A percentile compares a stretch with the other conserved stretches of the same genome.
Evolutionary conservation across 805 yeast species (phyloP).

Genomic region (Hyphopichia homilentoma): DNA sequence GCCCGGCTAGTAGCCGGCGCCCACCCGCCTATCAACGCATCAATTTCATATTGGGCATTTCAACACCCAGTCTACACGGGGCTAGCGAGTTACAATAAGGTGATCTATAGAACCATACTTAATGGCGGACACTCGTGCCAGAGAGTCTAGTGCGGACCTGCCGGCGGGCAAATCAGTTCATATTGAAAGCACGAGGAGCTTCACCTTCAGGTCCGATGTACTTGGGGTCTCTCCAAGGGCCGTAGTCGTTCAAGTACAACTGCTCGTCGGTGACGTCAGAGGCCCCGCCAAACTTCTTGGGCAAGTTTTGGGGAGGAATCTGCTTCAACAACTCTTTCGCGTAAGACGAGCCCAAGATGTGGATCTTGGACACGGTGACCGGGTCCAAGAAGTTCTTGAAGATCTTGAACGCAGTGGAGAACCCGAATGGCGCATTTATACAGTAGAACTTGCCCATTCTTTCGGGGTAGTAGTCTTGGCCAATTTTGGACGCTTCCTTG

Average conservation of each 20-base stretch:
- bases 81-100: too few relatives aligned
- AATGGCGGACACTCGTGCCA: too few relatives aligned
- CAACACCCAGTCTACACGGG: too few relatives aligned
- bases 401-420: constrained; percentile 85
- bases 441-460: constrained; percentile 97
- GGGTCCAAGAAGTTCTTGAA: constrained; percentile 96
- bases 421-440: constrained; percentile 97
- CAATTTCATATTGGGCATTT: too few relatives aligned
- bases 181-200: constrained; percentile 56
- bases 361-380: constrained; percentile 92
- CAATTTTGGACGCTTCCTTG: constrained; percentile 87
- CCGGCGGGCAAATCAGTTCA: too few relatives aligned
- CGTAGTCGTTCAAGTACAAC: constrained; percentile 81
- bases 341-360: constrained; percentile 77
- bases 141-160: too few relatives aligned
- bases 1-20: too few relatives aligned
- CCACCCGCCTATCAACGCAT: too few relatives aligned
- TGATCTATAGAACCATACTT: too few relatives aligned
- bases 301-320: constrained; percentile 90
- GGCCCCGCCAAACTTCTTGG: constrained; percentile 84
- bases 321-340: constrained; percentile 82
- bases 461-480: constrained; percentile 97
- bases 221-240: constrained; percentile 94
- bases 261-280: constrained; percentile 73
- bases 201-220: constrained; percentile 94